Evolutionary conservation across 164 flowering plant genomes (phyloP).

Genomic region (Stephania japonica): DNA sequence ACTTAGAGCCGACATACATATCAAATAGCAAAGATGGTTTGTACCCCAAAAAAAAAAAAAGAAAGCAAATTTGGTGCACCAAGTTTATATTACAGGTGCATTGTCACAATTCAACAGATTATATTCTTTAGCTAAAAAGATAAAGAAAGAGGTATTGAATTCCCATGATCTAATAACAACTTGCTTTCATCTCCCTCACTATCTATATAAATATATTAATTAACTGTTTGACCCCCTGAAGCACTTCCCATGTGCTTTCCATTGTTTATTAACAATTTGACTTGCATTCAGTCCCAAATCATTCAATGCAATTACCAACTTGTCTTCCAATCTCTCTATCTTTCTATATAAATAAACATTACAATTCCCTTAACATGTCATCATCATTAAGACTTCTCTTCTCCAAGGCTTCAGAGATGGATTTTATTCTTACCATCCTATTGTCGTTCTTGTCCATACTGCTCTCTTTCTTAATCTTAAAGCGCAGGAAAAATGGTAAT

Average conservation of each 20-base stretch:
- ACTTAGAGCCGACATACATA: too few relatives aligned
- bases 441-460: constrained; percentile 8
- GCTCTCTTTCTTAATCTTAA: background rate
- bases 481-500: background rate
- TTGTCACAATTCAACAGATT: background rate
- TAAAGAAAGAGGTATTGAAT: background rate
- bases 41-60: too few relatives aligned
- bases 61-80: background rate
- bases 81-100: background rate
- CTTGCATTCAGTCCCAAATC: background rate
- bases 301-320: background rate
- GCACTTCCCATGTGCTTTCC: background rate
- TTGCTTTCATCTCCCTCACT: background rate
- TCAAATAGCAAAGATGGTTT: background rate
- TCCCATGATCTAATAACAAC: background rate
- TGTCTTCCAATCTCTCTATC: background rate
- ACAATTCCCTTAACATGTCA: background rate
- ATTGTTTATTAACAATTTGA: background rate
- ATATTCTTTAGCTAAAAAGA: background rate
- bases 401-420: constrained; percentile 15
- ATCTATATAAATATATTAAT: background rate
- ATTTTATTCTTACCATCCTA: constrained; percentile 3
- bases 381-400: background rate
- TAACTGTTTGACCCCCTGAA: background rate
- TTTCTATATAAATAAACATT: background rate